Percentiles rank a stretch among this genome's conserved stretches.
These are phyloP conservation scores for Zymoseptoria ardabiliae DNA, from an alignment of 2,329 filamentous ascomycete genomes.

Conservation along the genomic window DNA sequence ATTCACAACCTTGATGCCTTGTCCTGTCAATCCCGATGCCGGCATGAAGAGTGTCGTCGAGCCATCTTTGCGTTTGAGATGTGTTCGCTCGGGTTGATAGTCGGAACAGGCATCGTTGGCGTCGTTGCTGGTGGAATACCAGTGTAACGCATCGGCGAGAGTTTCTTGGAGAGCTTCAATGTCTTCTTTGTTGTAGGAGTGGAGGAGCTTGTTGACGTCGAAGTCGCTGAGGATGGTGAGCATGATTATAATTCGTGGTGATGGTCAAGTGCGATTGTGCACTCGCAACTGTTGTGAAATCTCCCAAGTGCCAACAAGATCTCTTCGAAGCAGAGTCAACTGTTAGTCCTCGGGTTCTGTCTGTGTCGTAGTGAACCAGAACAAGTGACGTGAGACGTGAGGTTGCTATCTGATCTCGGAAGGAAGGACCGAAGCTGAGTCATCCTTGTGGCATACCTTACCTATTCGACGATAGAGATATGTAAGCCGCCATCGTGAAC, in stretches of 20 bases:
- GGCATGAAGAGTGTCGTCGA: conserved; percentile 62
- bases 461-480: too few relatives aligned
- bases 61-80: conserved; percentile 54
- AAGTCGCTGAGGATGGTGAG: conserved; percentile 52
- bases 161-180: conserved; percentile 50
- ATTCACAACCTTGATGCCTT: conserved; percentile 60
- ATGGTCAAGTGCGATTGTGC: too few relatives aligned
- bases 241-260: background rate
- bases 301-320: too few relatives aligned
- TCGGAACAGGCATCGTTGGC: conserved; percentile 49
- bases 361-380: background rate
- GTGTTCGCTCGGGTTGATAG: conserved; percentile 56
- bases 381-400: background rate
- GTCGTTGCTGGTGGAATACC: conserved; percentile 58
- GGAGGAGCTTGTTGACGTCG: conserved; percentile 49
- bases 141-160: conserved; percentile 54
- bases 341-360: too few relatives aligned
- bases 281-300: too few relatives aligned
- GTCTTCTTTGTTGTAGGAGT: conserved; percentile 50
- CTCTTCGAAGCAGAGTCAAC: too few relatives aligned
- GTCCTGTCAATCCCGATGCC: conserved; percentile 50
- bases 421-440: background rate
- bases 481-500: too few relatives aligned
- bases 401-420: background rate
- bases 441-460: background rate